These are phyloP conservation scores for Candida succiphila DNA, from an alignment of 805 yeast genomes.

Conservation along the genomic window DNA sequence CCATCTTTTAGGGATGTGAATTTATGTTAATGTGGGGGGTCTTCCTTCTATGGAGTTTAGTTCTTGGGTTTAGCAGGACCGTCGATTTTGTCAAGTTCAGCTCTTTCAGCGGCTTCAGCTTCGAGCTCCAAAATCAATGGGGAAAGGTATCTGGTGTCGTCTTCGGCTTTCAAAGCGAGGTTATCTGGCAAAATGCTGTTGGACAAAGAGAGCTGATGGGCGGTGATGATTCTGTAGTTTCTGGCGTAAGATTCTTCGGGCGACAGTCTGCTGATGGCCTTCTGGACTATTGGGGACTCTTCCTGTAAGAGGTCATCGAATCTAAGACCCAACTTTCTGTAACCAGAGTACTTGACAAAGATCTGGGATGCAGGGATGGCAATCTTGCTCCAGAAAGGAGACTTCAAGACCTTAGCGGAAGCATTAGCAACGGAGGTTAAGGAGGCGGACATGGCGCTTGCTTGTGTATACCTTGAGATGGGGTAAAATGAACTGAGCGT, in stretches of 20 bases:
- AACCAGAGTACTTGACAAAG: slow-evolving; percentile 71
- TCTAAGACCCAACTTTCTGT: slow-evolving; percentile 90
- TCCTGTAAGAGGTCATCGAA: slow-evolving; percentile 82
- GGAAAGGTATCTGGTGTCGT: slow-evolving; percentile 72
- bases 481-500: neutral
- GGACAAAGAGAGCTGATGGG: slow-evolving; percentile 78
- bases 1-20: no score
- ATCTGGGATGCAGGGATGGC: slow-evolving; percentile 72
- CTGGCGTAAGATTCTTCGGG: slow-evolving; percentile 79
- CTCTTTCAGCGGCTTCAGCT: slow-evolving; percentile 82
- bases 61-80: no score
- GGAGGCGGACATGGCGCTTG: slow-evolving; percentile 39
- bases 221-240: slow-evolving; percentile 84
- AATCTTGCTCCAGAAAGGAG: slow-evolving; percentile 69
- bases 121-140: slow-evolving; percentile 93
- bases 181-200: slow-evolving; percentile 78
- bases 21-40: no score
- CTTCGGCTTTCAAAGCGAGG: slow-evolving; percentile 70
- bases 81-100: slow-evolving; percentile 81
- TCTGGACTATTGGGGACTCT: slow-evolving; percentile 80
- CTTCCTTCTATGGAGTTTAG: no score
- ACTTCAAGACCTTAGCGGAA: slow-evolving; percentile 70
- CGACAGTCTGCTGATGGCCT: slow-evolving; percentile 83
- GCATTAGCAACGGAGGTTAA: slow-evolving; percentile 62
- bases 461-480: neutral